These are phyloP conservation scores for Ambrosia hybrid DNA, from an alignment of 140 eudicot genomes.

Conservation along the genomic window DNA sequence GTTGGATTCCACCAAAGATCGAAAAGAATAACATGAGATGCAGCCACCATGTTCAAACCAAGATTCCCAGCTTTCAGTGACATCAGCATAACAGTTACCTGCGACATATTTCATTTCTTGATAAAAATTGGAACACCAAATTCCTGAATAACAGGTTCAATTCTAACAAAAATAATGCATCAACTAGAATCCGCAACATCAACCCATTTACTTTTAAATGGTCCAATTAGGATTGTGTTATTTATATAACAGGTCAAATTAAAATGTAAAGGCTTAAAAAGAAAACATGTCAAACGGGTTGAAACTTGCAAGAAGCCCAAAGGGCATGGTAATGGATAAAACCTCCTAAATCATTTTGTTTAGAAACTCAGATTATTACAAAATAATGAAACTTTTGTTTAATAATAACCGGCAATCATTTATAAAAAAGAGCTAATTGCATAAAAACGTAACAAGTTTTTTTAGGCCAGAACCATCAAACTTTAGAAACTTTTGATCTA, in stretches of 20 bases:
- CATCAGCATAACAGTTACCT: conserved; percentile 96
- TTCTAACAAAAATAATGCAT: not conserved
- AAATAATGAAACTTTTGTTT: too few relatives aligned
- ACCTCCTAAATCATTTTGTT: not conserved
- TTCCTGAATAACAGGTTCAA: not conserved
- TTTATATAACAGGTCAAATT: too few relatives aligned
- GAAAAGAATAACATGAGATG: conserved; percentile 85
- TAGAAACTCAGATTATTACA: too few relatives aligned
- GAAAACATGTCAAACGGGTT: not conserved
- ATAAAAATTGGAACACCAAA: not conserved
- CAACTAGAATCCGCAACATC: too few relatives aligned
- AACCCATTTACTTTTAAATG: too few relatives aligned
- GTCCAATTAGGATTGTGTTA: too few relatives aligned
- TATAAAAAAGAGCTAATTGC: too few relatives aligned
- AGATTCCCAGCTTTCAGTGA: conserved; percentile 95
- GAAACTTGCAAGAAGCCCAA: too few relatives aligned
- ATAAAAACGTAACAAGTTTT: too few relatives aligned
- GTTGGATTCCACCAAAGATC: conserved; percentile 99
- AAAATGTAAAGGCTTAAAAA: not conserved
- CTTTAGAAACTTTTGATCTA: too few relatives aligned
- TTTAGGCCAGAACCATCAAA: too few relatives aligned
- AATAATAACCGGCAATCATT: too few relatives aligned
- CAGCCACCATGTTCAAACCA: conserved; percentile 97
- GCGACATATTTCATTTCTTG: conserved; percentile 30
- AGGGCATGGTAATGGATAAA: not conserved